Percentiles rank a stretch among this genome's conserved stretches.
Evolutionary conservation across 1,284 basidiomycete species (phyloP).

Genomic region (Xerocomus minutiporus): DNA sequence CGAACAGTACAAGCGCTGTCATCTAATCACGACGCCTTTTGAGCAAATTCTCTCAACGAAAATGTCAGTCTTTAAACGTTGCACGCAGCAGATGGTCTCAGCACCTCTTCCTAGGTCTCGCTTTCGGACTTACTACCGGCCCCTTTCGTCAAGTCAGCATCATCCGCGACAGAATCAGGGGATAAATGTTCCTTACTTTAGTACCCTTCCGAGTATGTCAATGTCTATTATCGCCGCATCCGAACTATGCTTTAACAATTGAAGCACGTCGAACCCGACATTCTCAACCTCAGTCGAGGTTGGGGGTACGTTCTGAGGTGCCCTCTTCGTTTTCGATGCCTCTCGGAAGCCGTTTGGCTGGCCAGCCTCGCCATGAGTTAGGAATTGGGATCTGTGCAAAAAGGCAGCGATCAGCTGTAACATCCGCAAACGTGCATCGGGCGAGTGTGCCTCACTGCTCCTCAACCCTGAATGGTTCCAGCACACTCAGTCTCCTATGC

Average conservation of each 20-base stretch:
- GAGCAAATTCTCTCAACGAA: no score
- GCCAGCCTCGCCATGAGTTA: neutral
- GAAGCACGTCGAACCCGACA: neutral
- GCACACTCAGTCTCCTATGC: neutral
- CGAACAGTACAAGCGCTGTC: no score
- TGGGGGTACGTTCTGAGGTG: neutral
- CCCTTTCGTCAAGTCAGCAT: neutral
- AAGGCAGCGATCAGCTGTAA: neutral
- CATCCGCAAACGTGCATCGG: neutral
- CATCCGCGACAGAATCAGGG: neutral
- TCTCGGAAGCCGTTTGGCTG: neutral
- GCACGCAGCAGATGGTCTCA: neutral
- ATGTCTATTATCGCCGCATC: neutral
- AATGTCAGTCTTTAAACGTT: no score
- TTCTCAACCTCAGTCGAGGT: no score
- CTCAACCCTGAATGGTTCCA: neutral
- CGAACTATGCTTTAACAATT: neutral
- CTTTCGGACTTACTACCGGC: neutral
- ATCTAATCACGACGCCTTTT: no score
- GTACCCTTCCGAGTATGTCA: neutral
- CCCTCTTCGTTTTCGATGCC: neutral
- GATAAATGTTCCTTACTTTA: neutral
- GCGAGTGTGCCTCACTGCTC: neutral
- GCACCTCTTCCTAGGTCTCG: neutral
- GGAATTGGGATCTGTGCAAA: neutral